Evolutionary conservation across 108 stramenopile genomes (phyloP).

Genomic region (Mayamaea pseudoterrestris): DNA sequence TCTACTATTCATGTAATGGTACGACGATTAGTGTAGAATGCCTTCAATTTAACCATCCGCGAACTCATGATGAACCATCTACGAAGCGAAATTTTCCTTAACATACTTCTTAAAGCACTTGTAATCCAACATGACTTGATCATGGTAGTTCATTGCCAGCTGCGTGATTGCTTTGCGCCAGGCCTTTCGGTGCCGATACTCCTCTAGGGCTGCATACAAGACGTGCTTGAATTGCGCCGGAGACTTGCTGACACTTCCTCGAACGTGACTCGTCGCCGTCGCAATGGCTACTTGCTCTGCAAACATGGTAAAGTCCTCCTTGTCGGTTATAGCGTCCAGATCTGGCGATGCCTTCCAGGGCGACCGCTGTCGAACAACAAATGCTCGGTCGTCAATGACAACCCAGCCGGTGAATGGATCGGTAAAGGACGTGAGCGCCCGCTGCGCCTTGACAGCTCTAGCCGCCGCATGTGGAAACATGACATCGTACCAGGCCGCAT

Average conservation of each 20-base stretch:
- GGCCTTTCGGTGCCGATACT: constrained; percentile 14
- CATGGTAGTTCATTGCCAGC: constrained; percentile 27
- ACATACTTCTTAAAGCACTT: constrained; percentile 45
- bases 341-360: constrained; percentile 41
- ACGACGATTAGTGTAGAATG: no score
- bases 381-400: constrained; percentile 22
- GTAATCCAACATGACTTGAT: constrained; percentile 52
- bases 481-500: constrained; percentile 34
- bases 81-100: no score
- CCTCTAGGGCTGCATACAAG: constrained; percentile 27
- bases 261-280: constrained; percentile 47
- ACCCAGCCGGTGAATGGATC: constrained; percentile 50
- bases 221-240: constrained; percentile 60
- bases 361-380: constrained; percentile 39
- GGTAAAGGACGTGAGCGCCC: constrained; percentile 39
- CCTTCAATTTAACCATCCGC: no score
- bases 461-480: constrained; percentile 43
- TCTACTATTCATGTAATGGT: no score
- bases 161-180: constrained; percentile 34
- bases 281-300: constrained; percentile 35
- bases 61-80: no score
- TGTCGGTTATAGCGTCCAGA: constrained; percentile 15
- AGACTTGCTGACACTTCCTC: constrained; percentile 41
- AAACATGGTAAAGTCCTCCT: constrained; percentile 23
- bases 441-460: constrained; percentile 35